Evolutionary conservation across 148 eudicot species (phyloP).

Genomic region (Vaccinium myrtillus): DNA sequence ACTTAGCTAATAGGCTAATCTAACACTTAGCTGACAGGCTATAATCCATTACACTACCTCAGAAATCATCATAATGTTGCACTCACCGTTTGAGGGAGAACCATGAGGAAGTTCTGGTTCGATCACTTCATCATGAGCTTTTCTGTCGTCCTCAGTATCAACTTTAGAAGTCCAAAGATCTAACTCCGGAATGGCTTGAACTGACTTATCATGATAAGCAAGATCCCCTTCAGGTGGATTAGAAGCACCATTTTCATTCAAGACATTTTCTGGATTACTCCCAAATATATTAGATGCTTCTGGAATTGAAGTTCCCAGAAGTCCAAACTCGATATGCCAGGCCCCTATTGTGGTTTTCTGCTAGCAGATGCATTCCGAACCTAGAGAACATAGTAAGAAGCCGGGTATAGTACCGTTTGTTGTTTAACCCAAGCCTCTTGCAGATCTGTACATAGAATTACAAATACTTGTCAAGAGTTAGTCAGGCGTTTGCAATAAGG

Average conservation of each 20-base stretch:
- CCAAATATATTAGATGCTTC: slow-evolving; percentile 37
- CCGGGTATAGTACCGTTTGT: slow-evolving; percentile 61
- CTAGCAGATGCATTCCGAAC: slow-evolving; percentile 69
- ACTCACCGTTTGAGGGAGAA: slow-evolving; percentile 31
- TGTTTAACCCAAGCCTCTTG: slow-evolving; percentile 81
- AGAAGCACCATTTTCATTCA: slow-evolving; percentile 32
- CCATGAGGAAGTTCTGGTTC: slow-evolving; percentile 32
- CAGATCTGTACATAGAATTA: slow-evolving; percentile 49
- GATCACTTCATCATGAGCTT: slow-evolving; percentile 29
- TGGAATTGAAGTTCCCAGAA: slow-evolving; percentile 48
- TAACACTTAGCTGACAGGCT: slow-evolving; percentile 25
- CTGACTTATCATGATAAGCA: slow-evolving; percentile 23
- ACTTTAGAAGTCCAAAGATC: slow-evolving; percentile 31
- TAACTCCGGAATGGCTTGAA: slow-evolving; percentile 26
- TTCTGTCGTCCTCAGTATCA: slow-evolving; percentile 26
- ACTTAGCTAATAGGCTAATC: slow-evolving; percentile 24
- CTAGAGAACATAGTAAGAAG: slow-evolving; percentile 51
- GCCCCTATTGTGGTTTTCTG: slow-evolving; percentile 65
- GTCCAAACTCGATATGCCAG: slow-evolving; percentile 84
- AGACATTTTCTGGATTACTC: slow-evolving; percentile 30
- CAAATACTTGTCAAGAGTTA: slow-evolving; percentile 1
- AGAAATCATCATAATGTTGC: slow-evolving; percentile 29
- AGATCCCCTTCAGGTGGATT: slow-evolving; percentile 25
- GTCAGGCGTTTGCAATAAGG: slow-evolving; percentile 9
- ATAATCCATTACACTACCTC: slow-evolving; percentile 23